Conservation (phyloP, 805 yeast genomes). For the Ogataea thermomethanolica region DNA sequence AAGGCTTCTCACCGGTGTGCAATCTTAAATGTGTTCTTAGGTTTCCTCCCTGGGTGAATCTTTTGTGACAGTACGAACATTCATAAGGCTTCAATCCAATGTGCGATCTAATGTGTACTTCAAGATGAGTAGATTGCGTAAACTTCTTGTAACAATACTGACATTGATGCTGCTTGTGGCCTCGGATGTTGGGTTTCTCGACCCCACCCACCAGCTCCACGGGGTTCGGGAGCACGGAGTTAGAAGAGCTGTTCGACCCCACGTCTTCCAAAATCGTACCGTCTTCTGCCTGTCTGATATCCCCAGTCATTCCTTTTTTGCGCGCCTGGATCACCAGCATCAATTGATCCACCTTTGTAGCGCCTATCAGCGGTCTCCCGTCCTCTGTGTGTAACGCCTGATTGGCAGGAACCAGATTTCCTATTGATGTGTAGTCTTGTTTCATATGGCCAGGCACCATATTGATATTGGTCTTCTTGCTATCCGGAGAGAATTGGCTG, state of each 20-base stretch:
- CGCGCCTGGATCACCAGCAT: constrained; percentile 91
- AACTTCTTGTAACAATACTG: constrained; percentile 76
- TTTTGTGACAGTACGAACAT: constrained; percentile 74
- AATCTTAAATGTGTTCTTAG: constrained; percentile 78
- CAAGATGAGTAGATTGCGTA: constrained; percentile 87
- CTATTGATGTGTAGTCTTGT: constrained; percentile 7
- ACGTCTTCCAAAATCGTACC: constrained; percentile 60
- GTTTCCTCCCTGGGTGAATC: constrained; percentile 89
- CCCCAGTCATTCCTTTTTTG: constrained; percentile 67
- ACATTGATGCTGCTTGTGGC: constrained; percentile 61
- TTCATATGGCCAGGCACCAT: constrained; percentile 7
- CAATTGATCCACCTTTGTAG: constrained; percentile 85
- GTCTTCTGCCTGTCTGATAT: constrained; percentile 61
- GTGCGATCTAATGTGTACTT: constrained; percentile 84
- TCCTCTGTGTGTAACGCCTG: constrained; percentile 51
- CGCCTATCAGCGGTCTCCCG: constrained; percentile 71
- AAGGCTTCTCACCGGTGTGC: constrained; percentile 93
- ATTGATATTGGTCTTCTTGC: neutral
- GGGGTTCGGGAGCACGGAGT: constrained; percentile 52
- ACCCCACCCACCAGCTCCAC: constrained; percentile 76
- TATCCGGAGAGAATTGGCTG: neutral
- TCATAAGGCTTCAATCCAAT: constrained; percentile 82
- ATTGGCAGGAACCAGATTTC: constrained; percentile 42
- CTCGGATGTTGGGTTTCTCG: constrained; percentile 51
- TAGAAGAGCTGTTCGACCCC: constrained; percentile 15